Base-by-base conservation (phyloP, 495 filamentous ascomycete species). In the Talaromyces ruber region DNA sequence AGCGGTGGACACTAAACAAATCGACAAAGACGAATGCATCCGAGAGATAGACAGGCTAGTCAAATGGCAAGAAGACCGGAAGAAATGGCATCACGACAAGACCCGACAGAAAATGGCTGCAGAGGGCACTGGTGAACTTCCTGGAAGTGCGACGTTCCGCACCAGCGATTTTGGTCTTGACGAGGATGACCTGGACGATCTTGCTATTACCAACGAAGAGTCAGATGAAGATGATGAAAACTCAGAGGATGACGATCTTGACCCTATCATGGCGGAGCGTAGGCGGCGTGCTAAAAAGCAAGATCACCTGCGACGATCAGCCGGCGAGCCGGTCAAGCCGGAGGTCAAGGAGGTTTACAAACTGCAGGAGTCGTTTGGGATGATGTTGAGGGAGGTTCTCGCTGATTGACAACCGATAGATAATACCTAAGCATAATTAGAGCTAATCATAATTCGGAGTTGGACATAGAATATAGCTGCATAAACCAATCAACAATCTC, bases 71-170 rank as follows among this genome's bases (percentile, higher is more conserved):
- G 90, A 90, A 71, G 90, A 88, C 60, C 80, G 95, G 52, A 97
- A 98, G 78, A 89, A 89, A 70, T 98, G 94, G 94, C 94, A 98
- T 66, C 84, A 95, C 61, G 91, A 95, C 72, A 98, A 98, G 79
- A 98, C 94, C 7, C 79, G 93, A 61, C 94, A 97, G 77, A 98
- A 98, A 81, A 98, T 98, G 94, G 94, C 94, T 4, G 89, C 90
- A 16, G 90, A 91, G 63, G 90, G 86, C 6, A 79, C 75, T 0
- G 79, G 74, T 24, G 69, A 76, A 1, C 72, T 72, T n/a, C 77
- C 77, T 7, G 85, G 82, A 21, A 75, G 73, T 58, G 69, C 81
- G 9, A 79, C 74, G 22, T 93, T 96, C 75, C 82, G 76, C 64
- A 82, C 83, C 37, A 86, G 81, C 62, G 93, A 97, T 71, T 98